Evolutionary conservation across 73 alveolate species (phyloP).

Genomic region (Paraurostyla sp.): DNA sequence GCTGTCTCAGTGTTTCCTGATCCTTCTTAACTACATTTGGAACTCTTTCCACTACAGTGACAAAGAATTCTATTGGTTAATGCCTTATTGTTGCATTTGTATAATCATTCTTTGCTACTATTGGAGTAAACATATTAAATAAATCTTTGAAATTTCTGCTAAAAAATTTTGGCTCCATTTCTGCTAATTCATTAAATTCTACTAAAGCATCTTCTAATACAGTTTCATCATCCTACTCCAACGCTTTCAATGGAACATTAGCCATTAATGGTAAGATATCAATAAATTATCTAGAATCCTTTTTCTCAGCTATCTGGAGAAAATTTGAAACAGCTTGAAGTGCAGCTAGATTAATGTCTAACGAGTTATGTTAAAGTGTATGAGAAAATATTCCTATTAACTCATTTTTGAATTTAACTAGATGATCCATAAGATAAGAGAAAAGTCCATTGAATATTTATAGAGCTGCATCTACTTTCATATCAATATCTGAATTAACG

Average conservation of each 20-base stretch:
- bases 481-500: conserved; percentile 65
- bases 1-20: conserved; percentile 63
- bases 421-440: conserved; percentile 56
- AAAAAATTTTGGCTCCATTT: conserved; percentile 91
- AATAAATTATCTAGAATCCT: conserved; percentile 73
- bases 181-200: conserved; percentile 85
- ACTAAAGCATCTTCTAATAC: conserved; percentile 81
- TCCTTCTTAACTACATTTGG: conserved; percentile 80
- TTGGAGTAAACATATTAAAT: conserved; percentile 72
- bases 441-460: conserved; percentile 69
- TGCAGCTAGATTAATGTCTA: conserved; percentile 56
- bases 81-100: conserved; percentile 73
- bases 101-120: conserved; percentile 76
- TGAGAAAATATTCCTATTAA: conserved; percentile 54
- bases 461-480: conserved; percentile 76
- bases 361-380: conserved; percentile 55
- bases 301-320: conserved; percentile 75
- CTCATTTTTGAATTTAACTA: conserved; percentile 51
- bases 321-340: conserved; percentile 68
- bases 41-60: conserved; percentile 78
- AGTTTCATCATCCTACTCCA: conserved; percentile 73
- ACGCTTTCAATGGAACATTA: conserved; percentile 71
- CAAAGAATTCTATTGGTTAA: conserved; percentile 81
- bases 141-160: conserved; percentile 68
- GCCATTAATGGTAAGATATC: conserved; percentile 73